Evolutionary conservation across 495 filamentous ascomycete species (phyloP).

Genomic region (Letharia columbiana): DNA sequence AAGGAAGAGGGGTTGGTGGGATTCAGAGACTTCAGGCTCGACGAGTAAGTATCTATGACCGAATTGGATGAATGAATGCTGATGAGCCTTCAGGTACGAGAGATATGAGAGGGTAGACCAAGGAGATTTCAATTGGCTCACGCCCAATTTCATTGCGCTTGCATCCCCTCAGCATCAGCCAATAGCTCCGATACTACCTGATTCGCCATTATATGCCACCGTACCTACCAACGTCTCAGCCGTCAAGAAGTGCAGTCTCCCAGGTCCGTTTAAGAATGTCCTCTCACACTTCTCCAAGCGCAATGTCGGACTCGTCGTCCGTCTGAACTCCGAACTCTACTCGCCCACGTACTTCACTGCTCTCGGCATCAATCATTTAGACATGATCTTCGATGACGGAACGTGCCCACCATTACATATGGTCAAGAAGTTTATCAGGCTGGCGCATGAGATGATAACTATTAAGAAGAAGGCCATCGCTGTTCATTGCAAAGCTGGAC

Average conservation of each 20-base stretch:
- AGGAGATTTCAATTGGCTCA: conserved; percentile 99
- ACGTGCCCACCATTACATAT: conserved; percentile 83
- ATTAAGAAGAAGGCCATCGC: conserved; percentile 81
- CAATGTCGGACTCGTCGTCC: conserved; percentile 86
- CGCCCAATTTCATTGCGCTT: conserved; percentile 89
- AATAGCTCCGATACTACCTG: conserved; percentile 55
- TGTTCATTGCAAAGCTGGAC: conserved; percentile 95
- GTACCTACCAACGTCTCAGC: conserved; percentile 61
- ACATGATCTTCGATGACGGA: conserved; percentile 99
- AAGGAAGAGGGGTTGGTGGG: conserved; percentile 88
- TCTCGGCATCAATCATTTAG: conserved; percentile 86
- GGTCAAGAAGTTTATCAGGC: conserved; percentile 85
- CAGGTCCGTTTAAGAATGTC: conserved; percentile 88
- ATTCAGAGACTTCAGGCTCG: conserved; percentile 80
- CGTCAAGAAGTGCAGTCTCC: conserved; percentile 55
- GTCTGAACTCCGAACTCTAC: conserved; percentile 93
- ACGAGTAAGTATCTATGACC: conserved; percentile 56
- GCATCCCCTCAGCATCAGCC: conserved; percentile 85
- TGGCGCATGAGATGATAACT: conserved; percentile 90
- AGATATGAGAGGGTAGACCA: conserved; percentile 92
- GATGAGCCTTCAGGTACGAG: conserved; percentile 58
- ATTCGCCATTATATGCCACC: conserved; percentile 60
- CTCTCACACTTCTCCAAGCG: conserved; percentile 77
- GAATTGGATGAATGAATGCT: conserved; percentile 17
- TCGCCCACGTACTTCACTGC: conserved; percentile 91